Evolutionary conservation across 2,329 filamentous ascomycete species (phyloP), one percentile per base, ranked within the genome.

Genomic region (Hypoxylon sp.): DNA sequence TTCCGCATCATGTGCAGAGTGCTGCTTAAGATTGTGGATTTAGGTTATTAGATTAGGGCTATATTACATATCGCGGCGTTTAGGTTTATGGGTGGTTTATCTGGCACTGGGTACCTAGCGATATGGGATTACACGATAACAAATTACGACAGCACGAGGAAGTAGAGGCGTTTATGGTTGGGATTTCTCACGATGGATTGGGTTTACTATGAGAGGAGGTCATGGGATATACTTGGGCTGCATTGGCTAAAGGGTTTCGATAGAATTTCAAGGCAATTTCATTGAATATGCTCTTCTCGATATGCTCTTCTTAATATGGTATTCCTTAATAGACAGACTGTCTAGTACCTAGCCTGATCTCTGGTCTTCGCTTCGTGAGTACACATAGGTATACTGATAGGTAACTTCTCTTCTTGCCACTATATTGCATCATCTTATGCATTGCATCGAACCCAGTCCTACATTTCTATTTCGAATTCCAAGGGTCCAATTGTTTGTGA

Each of bases 61-160:
- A 44, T 51, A 28, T 26, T 61, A 55, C 58, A 60, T 63, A 55
- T 33, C 9, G 26, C 28, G 60, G 64, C 54, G 52, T 64, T 59
- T 42, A 20, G 16, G 42, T 45, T 33, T 52, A 26, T 36, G 55
- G 45, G 3, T 26, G 20, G 52, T 52, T 62, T 16, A 33, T 44
- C 20, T 33, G 7, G 54, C 38, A 63, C 65, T 50, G 33, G 24
- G 48, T 30, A 32, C 7, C 3, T 32, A 4, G 56, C 53, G 68
- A 57, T 50, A 50, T 51, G 56, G 62, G 42, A 16, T 56, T 58
- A 60, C 16, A 50, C 33, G 49, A 59, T 60, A 52, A 12, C 45
- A 46, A 33, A 55, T 30, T 28, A 40, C 36, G 51, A 54, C 16
- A 45, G 38, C 24, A 55, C 52, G 20, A 45, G 40, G 51, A 54